Percentiles rank a stretch among this genome's conserved stretches.
These are phyloP conservation scores for Protomyces lactucae-debilis DNA, from an alignment of 1,139 yeast genomes.

Conservation along the genomic window DNA sequence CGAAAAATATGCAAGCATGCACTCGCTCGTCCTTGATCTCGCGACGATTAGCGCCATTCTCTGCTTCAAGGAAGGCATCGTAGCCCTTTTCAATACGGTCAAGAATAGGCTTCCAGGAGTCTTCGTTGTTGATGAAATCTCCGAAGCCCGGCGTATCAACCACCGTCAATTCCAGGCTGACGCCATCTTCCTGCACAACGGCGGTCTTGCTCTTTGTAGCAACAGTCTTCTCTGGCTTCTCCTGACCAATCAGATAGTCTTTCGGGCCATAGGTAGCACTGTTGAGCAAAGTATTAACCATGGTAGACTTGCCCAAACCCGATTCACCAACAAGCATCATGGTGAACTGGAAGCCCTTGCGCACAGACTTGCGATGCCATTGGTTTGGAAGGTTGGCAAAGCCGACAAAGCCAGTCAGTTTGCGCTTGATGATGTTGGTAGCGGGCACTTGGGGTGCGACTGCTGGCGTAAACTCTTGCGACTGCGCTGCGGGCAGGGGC, in stretches of 20 bases:
- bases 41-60: conserved; percentile 79
- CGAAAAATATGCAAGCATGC: conserved; percentile 82
- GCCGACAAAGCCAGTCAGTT: conserved; percentile 70
- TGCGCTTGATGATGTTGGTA: conserved; percentile 16
- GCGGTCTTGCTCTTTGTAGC: conserved; percentile 63
- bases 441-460: conserved; percentile 14
- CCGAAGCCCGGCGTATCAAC: conserved; percentile 95
- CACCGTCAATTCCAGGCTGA: conserved; percentile 74
- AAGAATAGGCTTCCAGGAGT: conserved; percentile 88
- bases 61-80: conserved; percentile 83
- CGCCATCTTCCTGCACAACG: conserved; percentile 89
- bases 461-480: conserved; percentile 9
- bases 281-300: conserved; percentile 86
- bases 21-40: conserved; percentile 66
- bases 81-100: conserved; percentile 83
- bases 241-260: conserved; percentile 36
- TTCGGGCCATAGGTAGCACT: conserved; percentile 36
- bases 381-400: conserved; percentile 97
- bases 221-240: conserved; percentile 44
- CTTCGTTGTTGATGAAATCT: conserved; percentile 78
- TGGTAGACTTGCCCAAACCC: conserved; percentile 91
- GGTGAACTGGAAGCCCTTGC: conserved; percentile 90
- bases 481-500: background rate
- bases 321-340: conserved; percentile 81
- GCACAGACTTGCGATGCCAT: conserved; percentile 93